A percentile compares a stretch with the other conserved stretches of the same genome.
These are phyloP conservation scores for Rhizoclosmatium sp. DNA, from an alignment of 192 early-diverging fungal species.

Conservation along the genomic window DNA sequence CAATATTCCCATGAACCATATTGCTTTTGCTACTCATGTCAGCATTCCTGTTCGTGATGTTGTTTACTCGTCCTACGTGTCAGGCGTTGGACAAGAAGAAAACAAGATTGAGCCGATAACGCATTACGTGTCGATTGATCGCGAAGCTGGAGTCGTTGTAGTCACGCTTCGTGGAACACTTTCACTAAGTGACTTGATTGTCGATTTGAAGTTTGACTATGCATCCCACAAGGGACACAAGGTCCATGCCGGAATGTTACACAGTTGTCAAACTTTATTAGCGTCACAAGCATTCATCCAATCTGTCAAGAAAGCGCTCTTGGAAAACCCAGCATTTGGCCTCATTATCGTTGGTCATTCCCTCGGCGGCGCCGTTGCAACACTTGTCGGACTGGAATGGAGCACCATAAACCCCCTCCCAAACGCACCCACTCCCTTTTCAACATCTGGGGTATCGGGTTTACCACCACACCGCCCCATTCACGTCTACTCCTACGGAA, in stretches of 20 bases:
- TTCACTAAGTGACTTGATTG: constrained; percentile 53
- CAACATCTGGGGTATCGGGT: constrained; percentile 28
- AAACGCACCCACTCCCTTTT: constrained; percentile 44
- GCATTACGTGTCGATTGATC: constrained; percentile 58
- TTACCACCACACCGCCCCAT: constrained; percentile 74
- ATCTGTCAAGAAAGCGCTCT: constrained; percentile 75
- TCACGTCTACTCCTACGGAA: constrained; percentile 85
- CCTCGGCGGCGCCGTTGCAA: constrained; percentile 87
- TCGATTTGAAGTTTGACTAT: constrained; percentile 52
- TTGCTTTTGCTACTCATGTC: constrained; percentile 56
- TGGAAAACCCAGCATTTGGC: constrained; percentile 77
- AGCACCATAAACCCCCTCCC: constrained; percentile 52
- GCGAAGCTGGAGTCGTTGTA: constrained; percentile 48
- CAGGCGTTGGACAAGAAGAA: background rate
- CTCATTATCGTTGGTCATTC: constrained; percentile 89
- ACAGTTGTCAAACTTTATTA: constrained; percentile 43
- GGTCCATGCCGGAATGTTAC: constrained; percentile 53
- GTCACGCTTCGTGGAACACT: constrained; percentile 60
- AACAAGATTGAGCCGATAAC: constrained; percentile 50
- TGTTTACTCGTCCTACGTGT: constrained; percentile 47
- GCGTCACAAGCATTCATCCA: constrained; percentile 33
- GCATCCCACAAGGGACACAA: constrained; percentile 34
- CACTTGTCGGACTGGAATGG: constrained; percentile 85
- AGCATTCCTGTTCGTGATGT: constrained; percentile 57
- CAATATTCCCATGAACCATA: constrained; percentile 53